Conservation (phyloP, 2,329 filamentous ascomycete genomes). For the Nigrospora osmanthi region DNA sequence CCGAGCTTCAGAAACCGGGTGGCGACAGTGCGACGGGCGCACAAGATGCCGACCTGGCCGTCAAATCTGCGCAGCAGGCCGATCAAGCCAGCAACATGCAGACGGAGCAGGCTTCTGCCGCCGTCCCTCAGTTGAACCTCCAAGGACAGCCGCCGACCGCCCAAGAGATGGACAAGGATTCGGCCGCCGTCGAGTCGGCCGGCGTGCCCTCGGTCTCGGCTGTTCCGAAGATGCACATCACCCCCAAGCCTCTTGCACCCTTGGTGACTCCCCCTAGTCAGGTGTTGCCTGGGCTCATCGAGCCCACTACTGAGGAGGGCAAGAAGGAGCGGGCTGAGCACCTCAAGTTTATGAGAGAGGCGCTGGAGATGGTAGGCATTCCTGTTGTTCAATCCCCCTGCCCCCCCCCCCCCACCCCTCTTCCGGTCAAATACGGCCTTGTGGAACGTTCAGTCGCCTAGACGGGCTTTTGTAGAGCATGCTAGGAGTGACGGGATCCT, state of each 20-base stretch:
- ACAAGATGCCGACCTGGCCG: conserved; percentile 7
- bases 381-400: neutral
- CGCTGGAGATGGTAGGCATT: conserved; percentile 68
- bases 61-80: conserved; percentile 1
- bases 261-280: conserved; percentile 9
- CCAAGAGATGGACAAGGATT: conserved; percentile 8
- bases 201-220: conserved; percentile 15
- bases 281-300: conserved; percentile 20
- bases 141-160: conserved; percentile 3
- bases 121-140: conserved; percentile 14
- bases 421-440: no score
- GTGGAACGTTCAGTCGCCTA: no score
- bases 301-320: conserved; percentile 23
- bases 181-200: conserved; percentile 11
- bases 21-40: conserved; percentile 16
- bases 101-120: conserved; percentile 8
- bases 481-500: no score
- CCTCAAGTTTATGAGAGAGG: conserved; percentile 70
- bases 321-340: conserved; percentile 35
- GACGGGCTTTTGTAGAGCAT: no score
- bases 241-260: conserved; percentile 6
- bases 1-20: conserved; percentile 18
- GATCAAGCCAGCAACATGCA: conserved; percentile 1
- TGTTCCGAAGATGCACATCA: conserved; percentile 5
- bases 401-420: no score